Conservation (phyloP, 495 filamentous ascomycete genomes). For the Aspergillus kassunensis region DNA sequence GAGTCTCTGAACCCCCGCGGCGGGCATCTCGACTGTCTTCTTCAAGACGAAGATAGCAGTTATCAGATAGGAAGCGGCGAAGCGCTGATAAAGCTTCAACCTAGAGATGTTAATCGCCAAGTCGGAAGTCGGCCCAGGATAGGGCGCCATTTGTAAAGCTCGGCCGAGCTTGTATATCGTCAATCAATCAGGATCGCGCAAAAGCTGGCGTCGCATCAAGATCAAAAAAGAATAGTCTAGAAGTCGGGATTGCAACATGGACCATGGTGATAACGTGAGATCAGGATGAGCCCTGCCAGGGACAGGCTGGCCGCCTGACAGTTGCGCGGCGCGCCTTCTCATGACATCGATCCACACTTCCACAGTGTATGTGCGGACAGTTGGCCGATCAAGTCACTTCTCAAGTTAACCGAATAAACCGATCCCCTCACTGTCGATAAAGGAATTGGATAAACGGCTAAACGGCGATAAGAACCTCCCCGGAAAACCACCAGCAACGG, state of each 20-base stretch:
- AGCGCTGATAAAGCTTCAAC: too few relatives aligned
- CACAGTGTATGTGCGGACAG: conserved; percentile 1
- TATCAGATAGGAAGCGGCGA: too few relatives aligned
- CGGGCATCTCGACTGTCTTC: too few relatives aligned
- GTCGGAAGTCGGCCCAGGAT: conserved; percentile 3
- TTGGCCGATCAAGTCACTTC: conserved; percentile 6
- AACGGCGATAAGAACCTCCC: background rate
- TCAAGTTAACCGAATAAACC: conserved; percentile 9
- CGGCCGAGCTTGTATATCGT: background rate
- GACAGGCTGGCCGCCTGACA: background rate
- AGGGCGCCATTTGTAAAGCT: background rate
- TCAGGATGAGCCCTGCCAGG: background rate
- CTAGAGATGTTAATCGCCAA: background rate
- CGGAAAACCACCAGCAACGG: too few relatives aligned
- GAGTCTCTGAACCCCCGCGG: too few relatives aligned
- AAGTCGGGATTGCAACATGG: background rate
- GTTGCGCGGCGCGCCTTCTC: background rate
- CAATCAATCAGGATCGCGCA: background rate
- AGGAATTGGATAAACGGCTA: background rate
- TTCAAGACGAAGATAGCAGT: too few relatives aligned
- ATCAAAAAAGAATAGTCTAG: background rate
- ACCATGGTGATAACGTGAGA: background rate
- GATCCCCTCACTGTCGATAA: background rate
- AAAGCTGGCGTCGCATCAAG: too few relatives aligned
- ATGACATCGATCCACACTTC: conserved; percentile 1